These are phyloP conservation scores for Botrytis sinoallii DNA, from an alignment of 2,329 filamentous ascomycete genomes.

Conservation along the genomic window DNA sequence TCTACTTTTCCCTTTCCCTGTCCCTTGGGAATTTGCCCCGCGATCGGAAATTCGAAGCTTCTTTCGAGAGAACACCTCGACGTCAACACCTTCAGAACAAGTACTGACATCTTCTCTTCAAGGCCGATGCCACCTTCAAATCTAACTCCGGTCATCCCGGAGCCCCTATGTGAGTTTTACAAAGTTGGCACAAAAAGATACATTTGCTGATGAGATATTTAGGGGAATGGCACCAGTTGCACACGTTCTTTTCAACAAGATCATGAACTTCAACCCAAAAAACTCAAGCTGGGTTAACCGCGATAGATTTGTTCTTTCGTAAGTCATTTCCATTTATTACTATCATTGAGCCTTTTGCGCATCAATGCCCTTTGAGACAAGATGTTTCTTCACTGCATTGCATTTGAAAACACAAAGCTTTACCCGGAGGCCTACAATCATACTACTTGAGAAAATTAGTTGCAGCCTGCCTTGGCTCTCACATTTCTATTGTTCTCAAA, in stretches of 20 bases:
- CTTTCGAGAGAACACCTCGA: conserved; percentile 25
- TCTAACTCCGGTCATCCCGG: conserved; percentile 98
- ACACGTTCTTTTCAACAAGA: conserved; percentile 97
- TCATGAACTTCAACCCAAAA: conserved; percentile 99
- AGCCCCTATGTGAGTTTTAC: conserved; percentile 77
- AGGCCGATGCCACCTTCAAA: conserved; percentile 96
- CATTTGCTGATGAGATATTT: conserved; percentile 11
- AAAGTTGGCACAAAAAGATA: background rate
- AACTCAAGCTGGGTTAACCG: conserved; percentile 96
- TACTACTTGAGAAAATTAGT: background rate
- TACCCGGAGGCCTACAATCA: background rate
- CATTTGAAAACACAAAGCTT: background rate
- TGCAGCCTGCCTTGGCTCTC: background rate
- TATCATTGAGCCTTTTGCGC: background rate
- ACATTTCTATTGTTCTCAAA: background rate
- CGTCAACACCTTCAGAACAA: conserved; percentile 17
- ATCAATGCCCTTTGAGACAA: background rate
- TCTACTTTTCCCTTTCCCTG: conserved; percentile 28
- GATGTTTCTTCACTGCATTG: background rate
- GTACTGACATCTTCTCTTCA: conserved; percentile 30
- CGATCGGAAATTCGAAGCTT: conserved; percentile 36
- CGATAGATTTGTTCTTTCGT: conserved; percentile 99
- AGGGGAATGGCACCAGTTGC: conserved; percentile 87
- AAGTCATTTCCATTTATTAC: conserved; percentile 46
- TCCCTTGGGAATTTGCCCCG: conserved; percentile 37